Conservation (phyloP, 805 yeast species). For the Starmerella apis region DNA sequence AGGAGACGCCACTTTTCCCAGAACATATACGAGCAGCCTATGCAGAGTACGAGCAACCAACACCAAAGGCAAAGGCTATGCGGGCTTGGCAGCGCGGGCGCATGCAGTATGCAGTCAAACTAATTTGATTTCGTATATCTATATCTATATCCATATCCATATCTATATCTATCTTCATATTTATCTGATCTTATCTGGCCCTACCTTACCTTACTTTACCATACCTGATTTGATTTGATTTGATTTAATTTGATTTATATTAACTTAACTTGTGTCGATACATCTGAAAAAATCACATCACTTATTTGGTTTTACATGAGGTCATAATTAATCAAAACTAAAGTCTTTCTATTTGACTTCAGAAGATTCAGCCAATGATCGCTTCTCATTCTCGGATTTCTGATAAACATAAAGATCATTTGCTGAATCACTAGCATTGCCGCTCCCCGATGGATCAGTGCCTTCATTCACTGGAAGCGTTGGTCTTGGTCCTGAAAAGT, state of each 20-base stretch:
- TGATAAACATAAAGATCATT: neutral
- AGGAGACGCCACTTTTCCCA: constrained; percentile 26
- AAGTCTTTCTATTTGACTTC: no score
- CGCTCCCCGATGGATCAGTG: neutral
- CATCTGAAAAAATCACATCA: no score
- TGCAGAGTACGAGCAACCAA: constrained; percentile 22
- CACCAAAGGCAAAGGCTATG: constrained; percentile 16
- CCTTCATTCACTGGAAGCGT: neutral
- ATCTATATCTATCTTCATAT: no score
- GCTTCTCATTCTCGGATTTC: neutral
- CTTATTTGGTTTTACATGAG: no score
- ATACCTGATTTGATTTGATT: no score
- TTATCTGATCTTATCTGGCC: no score
- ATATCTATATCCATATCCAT: no score
- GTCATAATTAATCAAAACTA: no score
- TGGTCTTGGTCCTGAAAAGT: neutral
- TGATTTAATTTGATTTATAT: no score
- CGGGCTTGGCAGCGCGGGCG: constrained; percentile 21
- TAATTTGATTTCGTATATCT: constrained; percentile 15
- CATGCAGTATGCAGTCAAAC: constrained; percentile 11
- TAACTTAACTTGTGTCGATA: no score
- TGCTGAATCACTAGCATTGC: neutral
- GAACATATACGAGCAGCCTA: constrained; percentile 26
- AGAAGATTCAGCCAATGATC: no score
- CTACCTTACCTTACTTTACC: no score